Percentiles rank a stretch among this genome's conserved stretches.
phyloP scores from a whole-genome alignment of 169 alveolate genomes.

The Plasmodium malariae region DNA sequence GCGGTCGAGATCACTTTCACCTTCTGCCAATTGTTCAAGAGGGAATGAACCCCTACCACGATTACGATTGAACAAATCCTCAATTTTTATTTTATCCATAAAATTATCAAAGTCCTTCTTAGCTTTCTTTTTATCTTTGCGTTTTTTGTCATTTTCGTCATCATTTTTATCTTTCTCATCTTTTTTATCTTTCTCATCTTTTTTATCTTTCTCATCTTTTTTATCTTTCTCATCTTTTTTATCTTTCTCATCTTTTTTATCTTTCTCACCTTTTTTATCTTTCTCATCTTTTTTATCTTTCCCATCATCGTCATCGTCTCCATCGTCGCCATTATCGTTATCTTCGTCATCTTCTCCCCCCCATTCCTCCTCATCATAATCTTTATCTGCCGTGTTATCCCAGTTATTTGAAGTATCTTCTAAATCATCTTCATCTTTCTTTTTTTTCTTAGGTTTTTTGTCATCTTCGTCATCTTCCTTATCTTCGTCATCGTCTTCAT shows the following conservation, averaged over 20 bases:
- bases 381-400: neutral
- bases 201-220: neutral
- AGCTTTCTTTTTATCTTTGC: no score
- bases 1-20: neutral
- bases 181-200: neutral
- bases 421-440: neutral
- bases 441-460: neutral
- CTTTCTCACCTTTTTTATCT: no score
- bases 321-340: neutral
- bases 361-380: neutral
- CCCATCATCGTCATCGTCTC: neutral
- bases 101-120: no score
- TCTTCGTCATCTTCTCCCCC: neutral
- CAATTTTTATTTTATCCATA: no score
- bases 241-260: no score
- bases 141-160: neutral
- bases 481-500: neutral
- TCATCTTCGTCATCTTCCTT: neutral
- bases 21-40: no score
- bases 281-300: neutral
- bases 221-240: neutral
- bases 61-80: no score
- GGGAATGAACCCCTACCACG: no score
- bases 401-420: neutral
- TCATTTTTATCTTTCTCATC: no score